A percentile compares a stretch with the other conserved stretches of the same genome.
phyloP scores from a whole-genome alignment of 2,329 filamentous ascomycete species.

The Biscogniauxia sp. region DNA sequence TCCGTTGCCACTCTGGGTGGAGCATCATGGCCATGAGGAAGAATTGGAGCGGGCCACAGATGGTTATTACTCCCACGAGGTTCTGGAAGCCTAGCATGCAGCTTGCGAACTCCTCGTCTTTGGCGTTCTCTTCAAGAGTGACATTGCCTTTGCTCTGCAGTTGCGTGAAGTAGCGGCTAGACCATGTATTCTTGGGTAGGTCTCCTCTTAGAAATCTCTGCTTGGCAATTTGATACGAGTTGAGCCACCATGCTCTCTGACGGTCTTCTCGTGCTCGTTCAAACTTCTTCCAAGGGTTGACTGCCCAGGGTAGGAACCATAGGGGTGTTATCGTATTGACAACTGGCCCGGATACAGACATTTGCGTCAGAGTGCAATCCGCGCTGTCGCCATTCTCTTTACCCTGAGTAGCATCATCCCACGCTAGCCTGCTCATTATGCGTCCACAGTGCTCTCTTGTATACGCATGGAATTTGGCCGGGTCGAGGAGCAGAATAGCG shows the following conservation, averaged over 20 bases:
- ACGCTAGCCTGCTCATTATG: slow-evolving; percentile 49
- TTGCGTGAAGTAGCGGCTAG: slow-evolving; percentile 47
- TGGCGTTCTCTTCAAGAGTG: slow-evolving; percentile 38
- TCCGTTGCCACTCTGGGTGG: slow-evolving; percentile 51
- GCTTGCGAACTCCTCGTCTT: slow-evolving; percentile 45
- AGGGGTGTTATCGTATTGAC: slow-evolving; percentile 50
- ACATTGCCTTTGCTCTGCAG: slow-evolving; percentile 39
- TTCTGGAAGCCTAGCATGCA: slow-evolving; percentile 53
- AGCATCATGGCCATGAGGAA: slow-evolving; percentile 52
- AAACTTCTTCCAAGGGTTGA: slow-evolving; percentile 49
- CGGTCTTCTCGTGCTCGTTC: slow-evolving; percentile 43
- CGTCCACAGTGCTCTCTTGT: slow-evolving; percentile 49
- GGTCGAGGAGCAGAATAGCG: slow-evolving; percentile 45
- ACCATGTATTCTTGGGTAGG: slow-evolving; percentile 46
- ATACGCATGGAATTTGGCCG: slow-evolving; percentile 43
- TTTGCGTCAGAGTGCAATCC: slow-evolving; percentile 46
- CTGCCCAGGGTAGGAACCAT: slow-evolving; percentile 42
- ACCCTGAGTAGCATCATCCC: slow-evolving; percentile 48
- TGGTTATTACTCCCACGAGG: slow-evolving; percentile 49
- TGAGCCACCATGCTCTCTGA: slow-evolving; percentile 47
- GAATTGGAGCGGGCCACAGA: slow-evolving; percentile 48
- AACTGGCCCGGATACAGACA: slow-evolving; percentile 51
- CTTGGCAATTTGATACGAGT: slow-evolving; percentile 41
- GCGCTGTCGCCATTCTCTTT: slow-evolving; percentile 45
- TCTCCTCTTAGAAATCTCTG: slow-evolving; percentile 39